Conservation (phyloP, 2,329 filamentous ascomycete genomes). For the Mariannaea sp. region DNA sequence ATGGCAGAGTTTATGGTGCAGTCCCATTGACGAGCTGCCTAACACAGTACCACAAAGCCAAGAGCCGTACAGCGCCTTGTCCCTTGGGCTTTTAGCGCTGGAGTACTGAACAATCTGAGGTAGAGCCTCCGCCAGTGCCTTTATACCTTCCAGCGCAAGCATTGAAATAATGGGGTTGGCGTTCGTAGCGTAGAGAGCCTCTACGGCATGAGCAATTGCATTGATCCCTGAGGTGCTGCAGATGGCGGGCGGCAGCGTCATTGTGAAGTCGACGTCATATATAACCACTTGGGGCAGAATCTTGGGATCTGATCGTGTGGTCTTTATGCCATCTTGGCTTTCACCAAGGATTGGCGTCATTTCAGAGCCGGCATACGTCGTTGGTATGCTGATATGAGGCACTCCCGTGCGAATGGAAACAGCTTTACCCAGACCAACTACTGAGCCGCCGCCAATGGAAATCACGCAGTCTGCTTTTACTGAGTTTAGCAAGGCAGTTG, state of each 20-base stretch:
- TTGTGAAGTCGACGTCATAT: constrained; percentile 67
- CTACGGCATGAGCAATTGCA: constrained; percentile 70
- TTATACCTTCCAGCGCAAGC: no score
- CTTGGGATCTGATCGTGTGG: constrained; percentile 60
- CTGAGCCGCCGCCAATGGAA: no score
- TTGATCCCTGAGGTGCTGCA: constrained; percentile 66
- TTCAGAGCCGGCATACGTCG: constrained; percentile 65
- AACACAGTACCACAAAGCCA: constrained; percentile 48
- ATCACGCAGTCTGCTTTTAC: no score
- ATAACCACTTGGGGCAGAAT: constrained; percentile 65
- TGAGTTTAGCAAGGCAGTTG: no score
- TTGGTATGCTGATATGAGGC: constrained; percentile 58
- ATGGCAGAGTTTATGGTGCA: constrained; percentile 22
- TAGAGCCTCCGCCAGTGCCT: no score
- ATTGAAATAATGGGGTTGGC: no score
- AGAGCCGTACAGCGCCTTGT: constrained; percentile 22
- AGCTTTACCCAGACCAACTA: constrained; percentile 63
- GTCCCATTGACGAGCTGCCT: constrained; percentile 5
- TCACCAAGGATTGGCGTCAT: constrained; percentile 70
- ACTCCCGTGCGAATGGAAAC: constrained; percentile 60
- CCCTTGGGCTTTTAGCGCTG: constrained; percentile 57
- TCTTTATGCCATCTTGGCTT: constrained; percentile 62
- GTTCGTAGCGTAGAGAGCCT: no score
- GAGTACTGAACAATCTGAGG: no score
- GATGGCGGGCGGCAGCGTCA: constrained; percentile 58